Evolutionary conservation across 768 basidiomycete genomes (phyloP), one percentile per base, ranked within the genome.

Genomic region (Amanita muscaria): DNA sequence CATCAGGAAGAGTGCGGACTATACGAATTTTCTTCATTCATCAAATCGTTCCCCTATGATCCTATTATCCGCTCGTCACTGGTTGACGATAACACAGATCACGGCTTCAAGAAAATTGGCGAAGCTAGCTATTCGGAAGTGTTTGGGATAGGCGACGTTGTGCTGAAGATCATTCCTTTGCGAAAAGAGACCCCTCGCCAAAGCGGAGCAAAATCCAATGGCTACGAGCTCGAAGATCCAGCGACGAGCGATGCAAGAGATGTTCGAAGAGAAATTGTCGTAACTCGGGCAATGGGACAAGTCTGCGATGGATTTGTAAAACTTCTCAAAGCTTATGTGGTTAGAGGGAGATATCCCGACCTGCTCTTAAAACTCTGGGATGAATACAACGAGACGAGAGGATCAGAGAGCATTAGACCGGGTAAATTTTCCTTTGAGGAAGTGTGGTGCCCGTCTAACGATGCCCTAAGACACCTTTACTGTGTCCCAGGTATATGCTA

Each of bases 91-190:
- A 21, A n/a, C 8, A 38, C 29, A 51, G 64, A 49, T 25, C 48
- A 61, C 18, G 61, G 45, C 5, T 90, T 91, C 62, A 70, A 64
- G 52, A 99, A 99, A 63, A 81, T 97, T 36, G 94, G 94, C 32
- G 96, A 99, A 65, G 96, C 96, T 5, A 89, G 87, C 39, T 99
- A 86, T 62, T 94, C 90, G 0, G 96, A 99, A 58, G 96, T 99
- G 22, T 99, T 89, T 60, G 85, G 85, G 6, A 83, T 92, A 40
- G 84, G 84, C 2, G 77, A 86, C 51, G 78, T 93, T 25, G 91
- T 93, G n/a, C 70, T 93, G 51, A 94, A 93, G 66, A 73, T 96
- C 35, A 80, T 93, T 29, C 91, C 90, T 5, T 62, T 92, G 29
- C 70, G 78, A 40, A 68, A 76, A 49, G 79, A 81, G 53, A 66